Evolutionary conservation across 768 basidiomycete genomes (phyloP), one percentile per base, ranked within the genome.

Genomic region (Hortiboletus flavorubellus): DNA sequence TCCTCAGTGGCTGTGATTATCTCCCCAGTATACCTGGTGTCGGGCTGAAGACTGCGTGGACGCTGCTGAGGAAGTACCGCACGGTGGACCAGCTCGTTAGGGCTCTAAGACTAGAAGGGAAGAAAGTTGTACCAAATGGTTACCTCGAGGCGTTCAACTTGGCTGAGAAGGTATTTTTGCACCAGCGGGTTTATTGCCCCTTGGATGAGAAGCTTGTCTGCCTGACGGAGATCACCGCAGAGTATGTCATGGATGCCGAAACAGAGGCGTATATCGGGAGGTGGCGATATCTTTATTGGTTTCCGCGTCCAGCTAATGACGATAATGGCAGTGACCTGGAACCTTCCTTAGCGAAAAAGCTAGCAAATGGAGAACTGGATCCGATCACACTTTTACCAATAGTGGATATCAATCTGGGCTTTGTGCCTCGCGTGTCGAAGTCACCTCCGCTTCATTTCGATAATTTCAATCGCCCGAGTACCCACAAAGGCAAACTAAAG

Each of bases 111-210:
- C 69, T 92, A 43, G 94, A 96, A 64, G 94, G 94, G 23, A 90
- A 91, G 73, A 86, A 92, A 71, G 67, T 73, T 8, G 86, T 99
- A 5, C 94, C 96, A 1, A 70, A 73, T 37, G 81, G 78, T 41
- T 99, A 98, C 71, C 75, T 87, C 51, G 75, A 83, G 51, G 78
- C 82, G 14, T 98, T 93, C 73, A 73, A 76, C 54, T 73, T 89
- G 50, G 94, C 97, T 6, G 94, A 98, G 69, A 86, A 87, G 60
- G 95, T 92, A 49, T 99, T 98, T 67, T 75, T 91, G 49, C 87
- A 98, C 70, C 97, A 98, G 65, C 78, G 93, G 52, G 93, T 98
- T 39, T 99, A 89, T 69, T 87, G 91, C 71, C 93, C 96, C 0
- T 58, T 73, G 21, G 59, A 74, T 34, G 76, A 85, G 68, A 76